Base-by-base conservation (phyloP, 352 stramenopile species). In the Globisporangium nunn region DNA sequence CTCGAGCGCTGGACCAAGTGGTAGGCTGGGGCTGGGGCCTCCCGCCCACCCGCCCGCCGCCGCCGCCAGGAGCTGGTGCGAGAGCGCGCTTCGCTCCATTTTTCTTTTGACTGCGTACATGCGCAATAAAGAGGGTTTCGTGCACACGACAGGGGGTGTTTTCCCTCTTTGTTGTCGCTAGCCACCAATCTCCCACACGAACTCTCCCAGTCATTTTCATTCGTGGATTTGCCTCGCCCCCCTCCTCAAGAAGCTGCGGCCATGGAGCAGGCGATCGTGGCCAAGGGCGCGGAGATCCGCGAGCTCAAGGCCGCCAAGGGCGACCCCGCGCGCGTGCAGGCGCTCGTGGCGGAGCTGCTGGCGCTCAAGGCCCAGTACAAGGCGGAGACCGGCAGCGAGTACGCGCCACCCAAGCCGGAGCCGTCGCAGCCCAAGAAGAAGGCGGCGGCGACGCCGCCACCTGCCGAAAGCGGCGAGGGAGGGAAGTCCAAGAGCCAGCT, bases 401-500 rank as follows among this genome's bases (percentile, higher is more conserved):
- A 90, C 62, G 69, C 67, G 39, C 66, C 83, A 5, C 74, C 75
- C 12, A 61, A 58, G 37, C 40, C 65, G 3, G 48, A 74, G 57
- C 79, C 23, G 1, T 23, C 75, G 61, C 68, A 79, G 56, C 59
- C 68, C 31, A 69, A 70, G 66, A 63, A 74, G 61, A 59, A 56
- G 7, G 18, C 56, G 33, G 17, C 49, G 12, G 55, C 55, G 2
- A 30, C 51, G 1, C 33, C 62, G 10, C 6, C 56, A 29, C 51
- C 48, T 0, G 47, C 52, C 14, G 63, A 56, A 1, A 39, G 41
- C n/a, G 49, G 50, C 1, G 65, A 54, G 6, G 66, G 65, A 2
- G 71, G 63, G 7, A 93, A 89, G 62, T 91, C 81, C 52, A 94
- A 94, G 76, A 94, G 68, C 56, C 81, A 92, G 66, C 61, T 94